These are phyloP conservation scores for Sugiyamaella grinbergsii DNA, from an alignment of 1,139 yeast genomes.

Conservation along the genomic window DNA sequence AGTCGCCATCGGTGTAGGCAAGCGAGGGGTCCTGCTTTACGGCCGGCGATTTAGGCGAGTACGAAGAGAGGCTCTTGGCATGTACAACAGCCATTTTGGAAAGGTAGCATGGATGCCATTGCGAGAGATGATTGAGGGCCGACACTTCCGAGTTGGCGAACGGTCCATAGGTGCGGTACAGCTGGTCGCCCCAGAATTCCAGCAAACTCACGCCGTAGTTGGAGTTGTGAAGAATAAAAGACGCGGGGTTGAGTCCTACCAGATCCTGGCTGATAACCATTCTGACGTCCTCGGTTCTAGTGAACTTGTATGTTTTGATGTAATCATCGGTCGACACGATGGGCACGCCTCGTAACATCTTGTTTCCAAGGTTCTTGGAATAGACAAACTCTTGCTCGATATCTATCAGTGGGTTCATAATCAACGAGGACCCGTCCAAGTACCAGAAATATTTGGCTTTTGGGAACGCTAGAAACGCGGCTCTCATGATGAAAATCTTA, in stretches of 20 bases:
- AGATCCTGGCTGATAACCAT: slow-evolving; percentile 69
- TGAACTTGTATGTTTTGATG: slow-evolving; percentile 67
- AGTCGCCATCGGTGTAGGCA: slow-evolving; percentile 42
- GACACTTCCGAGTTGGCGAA: slow-evolving; percentile 56
- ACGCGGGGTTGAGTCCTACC: slow-evolving; percentile 60
- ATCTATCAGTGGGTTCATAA: slow-evolving; percentile 65
- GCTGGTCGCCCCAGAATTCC: slow-evolving; percentile 74
- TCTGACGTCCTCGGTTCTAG: slow-evolving; percentile 55
- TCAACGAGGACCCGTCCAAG: slow-evolving; percentile 61
- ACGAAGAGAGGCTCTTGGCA: slow-evolving; percentile 55
- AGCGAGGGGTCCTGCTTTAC: slow-evolving; percentile 33
- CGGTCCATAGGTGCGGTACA: slow-evolving; percentile 63
- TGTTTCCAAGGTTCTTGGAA: slow-evolving; percentile 57
- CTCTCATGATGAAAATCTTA: slow-evolving; percentile 60
- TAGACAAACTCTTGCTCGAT: slow-evolving; percentile 55
- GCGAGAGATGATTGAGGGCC: slow-evolving; percentile 78
- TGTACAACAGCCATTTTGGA: slow-evolving; percentile 74
- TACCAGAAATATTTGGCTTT: slow-evolving; percentile 83
- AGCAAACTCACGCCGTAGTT: slow-evolving; percentile 64
- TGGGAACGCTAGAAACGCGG: slow-evolving; percentile 88
- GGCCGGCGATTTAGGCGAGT: slow-evolving; percentile 29
- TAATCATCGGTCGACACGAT: slow-evolving; percentile 67
- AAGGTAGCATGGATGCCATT: slow-evolving; percentile 88
- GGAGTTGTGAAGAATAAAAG: slow-evolving; percentile 69
- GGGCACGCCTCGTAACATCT: slow-evolving; percentile 66